Conservation (phyloP, 1,284 basidiomycete genomes). For the Polyporus tsugae region DNA sequence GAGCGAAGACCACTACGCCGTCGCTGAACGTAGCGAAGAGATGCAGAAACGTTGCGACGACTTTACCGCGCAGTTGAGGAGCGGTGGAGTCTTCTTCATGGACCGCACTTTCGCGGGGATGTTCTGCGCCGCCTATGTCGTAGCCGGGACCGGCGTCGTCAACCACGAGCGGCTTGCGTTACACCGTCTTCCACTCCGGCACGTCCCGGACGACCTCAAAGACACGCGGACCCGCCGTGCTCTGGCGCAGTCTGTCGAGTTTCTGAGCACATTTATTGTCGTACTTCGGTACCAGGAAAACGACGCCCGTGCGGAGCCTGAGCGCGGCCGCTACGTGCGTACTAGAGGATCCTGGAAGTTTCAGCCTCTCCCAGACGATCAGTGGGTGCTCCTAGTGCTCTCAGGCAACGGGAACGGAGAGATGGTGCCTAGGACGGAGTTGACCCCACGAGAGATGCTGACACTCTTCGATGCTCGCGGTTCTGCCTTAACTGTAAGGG, state of each 20-base stretch:
- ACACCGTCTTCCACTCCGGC: background rate
- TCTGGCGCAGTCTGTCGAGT: background rate
- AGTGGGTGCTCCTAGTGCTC: too few species aligned
- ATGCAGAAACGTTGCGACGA: background rate
- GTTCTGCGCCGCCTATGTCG: background rate
- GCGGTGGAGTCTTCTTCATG: background rate
- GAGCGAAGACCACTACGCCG: background rate
- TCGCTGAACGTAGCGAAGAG: background rate
- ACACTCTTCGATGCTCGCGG: background rate
- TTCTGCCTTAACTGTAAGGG: background rate
- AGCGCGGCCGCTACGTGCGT: background rate
- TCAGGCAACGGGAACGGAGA: background rate
- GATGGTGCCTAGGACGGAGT: background rate
- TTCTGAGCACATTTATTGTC: background rate
- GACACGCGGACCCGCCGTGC: background rate
- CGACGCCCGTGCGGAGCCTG: background rate
- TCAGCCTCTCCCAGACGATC: background rate
- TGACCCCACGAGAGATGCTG: background rate
- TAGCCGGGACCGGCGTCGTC: background rate
- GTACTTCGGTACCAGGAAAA: background rate
- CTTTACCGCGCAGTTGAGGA: background rate
- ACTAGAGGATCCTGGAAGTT: background rate
- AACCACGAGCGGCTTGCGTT: background rate
- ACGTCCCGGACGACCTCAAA: background rate
- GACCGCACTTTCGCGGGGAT: background rate